Conservation (phyloP, 441 rosid genomes). For the Brassica balearica region DNA sequence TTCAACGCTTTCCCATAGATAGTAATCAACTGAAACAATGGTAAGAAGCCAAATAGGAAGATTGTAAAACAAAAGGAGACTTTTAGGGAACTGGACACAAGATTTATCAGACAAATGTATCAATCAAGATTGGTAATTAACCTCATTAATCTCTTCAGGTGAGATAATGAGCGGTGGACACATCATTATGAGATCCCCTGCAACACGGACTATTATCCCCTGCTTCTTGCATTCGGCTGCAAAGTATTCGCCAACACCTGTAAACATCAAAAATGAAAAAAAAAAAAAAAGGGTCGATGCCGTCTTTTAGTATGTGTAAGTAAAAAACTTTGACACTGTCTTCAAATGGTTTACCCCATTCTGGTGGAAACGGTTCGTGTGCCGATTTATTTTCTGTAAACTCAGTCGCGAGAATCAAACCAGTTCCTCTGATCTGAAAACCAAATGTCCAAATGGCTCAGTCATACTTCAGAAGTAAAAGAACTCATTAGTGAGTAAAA, state of each 20-base stretch:
- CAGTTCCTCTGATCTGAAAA: constrained; percentile 87
- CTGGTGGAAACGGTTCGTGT: constrained; percentile 81
- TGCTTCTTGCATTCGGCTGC: constrained; percentile 83
- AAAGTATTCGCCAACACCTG: constrained; percentile 85
- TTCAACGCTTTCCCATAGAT: constrained; percentile 75
- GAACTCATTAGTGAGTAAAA: neutral
- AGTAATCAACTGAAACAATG: constrained; percentile 58
- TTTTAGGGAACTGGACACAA: neutral
- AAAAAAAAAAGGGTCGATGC: too few relatives aligned
- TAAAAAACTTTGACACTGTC: neutral
- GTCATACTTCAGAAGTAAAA: constrained; percentile 1
- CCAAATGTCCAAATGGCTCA: neutral
- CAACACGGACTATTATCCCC: constrained; percentile 84
- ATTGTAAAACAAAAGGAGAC: neutral
- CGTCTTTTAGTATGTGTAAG: neutral
- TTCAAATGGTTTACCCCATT: constrained; percentile 67
- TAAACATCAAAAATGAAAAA: neutral
- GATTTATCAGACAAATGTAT: constrained; percentile 13
- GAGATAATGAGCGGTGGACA: constrained; percentile 85
- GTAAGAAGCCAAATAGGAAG: neutral
- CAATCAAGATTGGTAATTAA: constrained; percentile 30
- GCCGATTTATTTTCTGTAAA: constrained; percentile 88
- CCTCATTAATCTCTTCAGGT: constrained; percentile 76
- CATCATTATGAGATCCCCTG: constrained; percentile 94
- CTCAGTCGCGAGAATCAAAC: constrained; percentile 92